Base-by-base conservation (phyloP, 78 protist species). In the Creolimax fragrantissima region DNA sequence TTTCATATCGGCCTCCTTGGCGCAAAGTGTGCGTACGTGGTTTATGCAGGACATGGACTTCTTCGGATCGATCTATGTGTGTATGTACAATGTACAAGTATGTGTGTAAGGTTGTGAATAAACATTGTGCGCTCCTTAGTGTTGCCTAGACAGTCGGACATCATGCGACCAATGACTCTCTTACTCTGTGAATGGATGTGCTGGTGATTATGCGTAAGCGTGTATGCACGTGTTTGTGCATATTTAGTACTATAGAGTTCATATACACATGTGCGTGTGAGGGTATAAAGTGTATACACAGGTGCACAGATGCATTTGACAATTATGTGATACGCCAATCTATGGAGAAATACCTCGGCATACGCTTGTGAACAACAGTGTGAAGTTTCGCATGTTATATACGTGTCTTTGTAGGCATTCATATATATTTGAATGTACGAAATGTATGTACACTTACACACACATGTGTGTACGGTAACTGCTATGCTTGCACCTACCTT, bases 1-100 rank as follows among this genome's bases (percentile, higher is more conserved):
- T 92, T 93, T 91, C 81, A 95, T 2, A 17, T 93, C 96, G 7
- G 95, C 91, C 41, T 85, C 93, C 45, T 74, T 81, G n/a, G 93
- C 3, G 35, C 44, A 39, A 24, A 89, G 42, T 3, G 92, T 89
- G 4, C 2, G 45, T 5, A 94, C 45, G 2, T 81, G 24, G 47
- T 3, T 41, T 43, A 42, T 3, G 74, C 2, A 2, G 37, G 96
- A 91, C 85, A 58, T 89, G 81, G 85, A 35, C 5, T 42, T 88
- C 35, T 41, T 81, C 88, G 67, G 2, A 11, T 41, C 6, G 7
- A 89, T 7, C 3, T 43, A 66, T 37, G 92, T 44, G 32, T 35
- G 32, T 45, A 2, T 2, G 74, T 11, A 11, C 74, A 32, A 17
- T 58, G 74, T 58, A 17, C 3, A 24, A 6, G 85, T 7, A 41